phyloP scores from a whole-genome alignment of 2,329 filamentous ascomycete genomes.

The Neonectria faginata region DNA sequence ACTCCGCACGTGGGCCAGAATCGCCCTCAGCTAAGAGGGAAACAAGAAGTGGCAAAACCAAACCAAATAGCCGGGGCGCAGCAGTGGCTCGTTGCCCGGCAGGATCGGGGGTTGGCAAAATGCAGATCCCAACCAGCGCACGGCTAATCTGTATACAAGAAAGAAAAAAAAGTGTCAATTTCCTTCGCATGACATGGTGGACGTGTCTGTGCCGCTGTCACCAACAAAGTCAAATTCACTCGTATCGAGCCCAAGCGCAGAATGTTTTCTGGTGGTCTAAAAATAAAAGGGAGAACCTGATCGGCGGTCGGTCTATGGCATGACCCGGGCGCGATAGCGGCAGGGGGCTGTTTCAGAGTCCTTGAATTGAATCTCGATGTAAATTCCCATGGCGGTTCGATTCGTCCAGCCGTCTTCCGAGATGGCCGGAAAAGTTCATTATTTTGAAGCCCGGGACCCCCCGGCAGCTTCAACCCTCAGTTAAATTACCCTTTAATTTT shows the following conservation, averaged over 20 bases:
- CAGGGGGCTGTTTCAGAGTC: not conserved
- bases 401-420: not conserved
- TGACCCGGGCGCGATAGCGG: not conserved
- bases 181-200: not conserved
- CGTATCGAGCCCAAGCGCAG: not conserved
- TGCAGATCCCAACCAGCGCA: slow-evolving; percentile 8
- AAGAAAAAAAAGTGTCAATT: not conserved
- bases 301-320: not conserved
- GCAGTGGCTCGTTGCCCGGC: not conserved
- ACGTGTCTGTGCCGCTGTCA: not conserved
- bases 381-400: not conserved
- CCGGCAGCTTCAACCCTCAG: not conserved
- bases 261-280: not conserved
- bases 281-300: slow-evolving; percentile 1
- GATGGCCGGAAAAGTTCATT: not conserved
- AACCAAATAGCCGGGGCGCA: not conserved
- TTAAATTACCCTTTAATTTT: too few relatives aligned
- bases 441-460: not conserved
- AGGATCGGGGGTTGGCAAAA: not conserved
- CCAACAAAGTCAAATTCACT: not conserved
- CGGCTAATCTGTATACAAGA: not conserved
- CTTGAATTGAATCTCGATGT: not conserved
- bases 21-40: not conserved
- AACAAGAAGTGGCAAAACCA: not conserved
- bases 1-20: not conserved